Conservation (phyloP, 331 rosid species). For the Prunus yedoensis region DNA sequence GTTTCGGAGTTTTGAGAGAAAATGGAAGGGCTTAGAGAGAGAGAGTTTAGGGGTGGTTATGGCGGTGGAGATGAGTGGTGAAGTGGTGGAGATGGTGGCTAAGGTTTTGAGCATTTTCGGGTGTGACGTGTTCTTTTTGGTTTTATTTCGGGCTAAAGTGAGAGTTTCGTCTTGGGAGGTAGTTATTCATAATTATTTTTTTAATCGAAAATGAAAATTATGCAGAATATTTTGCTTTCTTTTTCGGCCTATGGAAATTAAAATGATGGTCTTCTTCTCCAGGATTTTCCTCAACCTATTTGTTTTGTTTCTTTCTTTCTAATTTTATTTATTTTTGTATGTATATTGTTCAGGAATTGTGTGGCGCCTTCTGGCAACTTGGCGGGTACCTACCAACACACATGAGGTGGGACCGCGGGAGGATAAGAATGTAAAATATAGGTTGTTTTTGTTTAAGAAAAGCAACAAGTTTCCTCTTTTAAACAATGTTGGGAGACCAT, state of each 20-base stretch:
- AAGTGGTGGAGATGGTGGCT: conserved; percentile 40
- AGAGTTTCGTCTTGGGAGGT: neutral
- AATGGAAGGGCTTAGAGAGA: conserved; percentile 41
- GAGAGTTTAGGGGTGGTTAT: conserved; percentile 23
- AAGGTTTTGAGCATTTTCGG: conserved; percentile 45
- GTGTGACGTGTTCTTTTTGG: conserved; percentile 1
- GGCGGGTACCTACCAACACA: neutral
- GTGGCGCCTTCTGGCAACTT: neutral
- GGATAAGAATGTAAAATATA: neutral
- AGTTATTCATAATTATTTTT: neutral
- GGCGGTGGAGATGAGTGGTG: conserved; percentile 20
- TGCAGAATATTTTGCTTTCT: neutral
- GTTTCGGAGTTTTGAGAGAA: conserved; percentile 39
- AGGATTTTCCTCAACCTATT: neutral
- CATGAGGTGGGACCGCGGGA: neutral
- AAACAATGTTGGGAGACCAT: too few relatives aligned
- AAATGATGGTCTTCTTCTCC: neutral
- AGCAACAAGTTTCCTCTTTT: too few relatives aligned
- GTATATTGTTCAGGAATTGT: neutral
- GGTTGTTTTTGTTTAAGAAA: too few relatives aligned
- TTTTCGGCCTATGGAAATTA: neutral
- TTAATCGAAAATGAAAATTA: neutral
- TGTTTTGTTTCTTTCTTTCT: neutral
- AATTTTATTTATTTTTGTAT: neutral
- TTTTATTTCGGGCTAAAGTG: neutral